Base-by-base conservation (phyloP, 1,284 basidiomycete species). In the Trichosporon sp. region DNA sequence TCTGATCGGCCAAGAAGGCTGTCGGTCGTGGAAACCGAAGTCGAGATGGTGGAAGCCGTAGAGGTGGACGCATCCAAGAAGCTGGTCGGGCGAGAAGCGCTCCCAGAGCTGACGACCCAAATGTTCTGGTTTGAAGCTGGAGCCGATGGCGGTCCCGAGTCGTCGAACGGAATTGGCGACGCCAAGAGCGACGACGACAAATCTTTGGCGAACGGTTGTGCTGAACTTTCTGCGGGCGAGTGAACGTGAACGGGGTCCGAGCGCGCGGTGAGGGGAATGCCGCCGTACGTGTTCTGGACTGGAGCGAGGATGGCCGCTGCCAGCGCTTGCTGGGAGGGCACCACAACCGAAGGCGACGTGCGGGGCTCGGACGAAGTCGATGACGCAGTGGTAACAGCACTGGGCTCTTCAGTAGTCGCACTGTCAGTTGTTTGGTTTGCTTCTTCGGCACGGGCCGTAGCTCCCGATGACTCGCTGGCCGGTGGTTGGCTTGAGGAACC, bases 101-200 rank as follows among this genome's bases (percentile, higher is more conserved):
- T 32, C 12, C 31, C 43, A 12, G 43, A 46, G n/a, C 66, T 38
- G n/a, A 71, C 68, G 8, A 68, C 69, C 73, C 73, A 74, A 19
- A 65, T 68, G 66, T 74, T 72, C 40, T 51, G 43, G 11, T 65
- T 70, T 16, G 67, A 70, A 5, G 71, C 69, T 4, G 74, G 71
- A 6, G 76, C 78, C 14, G 77, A 75, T 0, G 75, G 61, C 1
- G 80, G 79, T 1, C 73, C 76, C 16, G 81, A 81, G 35, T 79
- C 79, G 46, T 79, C 59, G 32, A 63, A 63, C 31, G 59, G 32
- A 35, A 35, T 35, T 63, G 59, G 59, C 59, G 31, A 63, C 31
- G 59, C 59, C n/a, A 63, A 35, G 59, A 63, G 59, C 59, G 14
- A n/a, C 59, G 32, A n/a, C 32, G 31, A 35, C 59, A 63, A n/a